phyloP scores from a whole-genome alignment of 2,329 filamentous ascomycete species.

The Colletotrichum chrysophilum region DNA sequence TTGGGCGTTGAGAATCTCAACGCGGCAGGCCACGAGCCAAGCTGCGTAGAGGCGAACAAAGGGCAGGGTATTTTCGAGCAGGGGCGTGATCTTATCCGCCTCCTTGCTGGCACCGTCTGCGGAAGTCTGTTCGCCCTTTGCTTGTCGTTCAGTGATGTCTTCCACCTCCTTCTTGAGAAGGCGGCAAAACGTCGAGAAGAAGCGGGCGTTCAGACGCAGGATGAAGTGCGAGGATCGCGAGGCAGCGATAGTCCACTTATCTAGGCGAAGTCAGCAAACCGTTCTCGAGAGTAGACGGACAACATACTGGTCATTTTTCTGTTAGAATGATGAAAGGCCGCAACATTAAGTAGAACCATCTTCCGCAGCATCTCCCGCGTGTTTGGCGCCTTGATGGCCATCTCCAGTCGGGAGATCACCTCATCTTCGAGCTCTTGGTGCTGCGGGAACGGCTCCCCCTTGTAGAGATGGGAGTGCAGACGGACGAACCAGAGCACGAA shows the following conservation, averaged over 20 bases:
- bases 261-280: conserved; percentile 29
- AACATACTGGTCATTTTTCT: conserved; percentile 56
- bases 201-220: conserved; percentile 79
- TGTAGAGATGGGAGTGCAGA: conserved; percentile 84
- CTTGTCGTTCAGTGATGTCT: conserved; percentile 43
- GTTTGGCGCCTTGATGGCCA: conserved; percentile 72
- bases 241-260: conserved; percentile 49
- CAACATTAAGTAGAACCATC: conserved; percentile 85
- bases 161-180: conserved; percentile 74
- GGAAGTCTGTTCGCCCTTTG: conserved; percentile 30
- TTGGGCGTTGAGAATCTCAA: conserved; percentile 51
- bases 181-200: conserved; percentile 74
- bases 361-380: conserved; percentile 73
- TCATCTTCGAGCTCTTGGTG: conserved; percentile 86
- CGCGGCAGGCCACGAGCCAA: conserved; percentile 55
- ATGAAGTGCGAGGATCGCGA: conserved; percentile 67
- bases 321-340: conserved; percentile 77
- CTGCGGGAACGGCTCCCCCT: conserved; percentile 74
- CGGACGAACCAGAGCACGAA: conserved; percentile 84
- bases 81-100: conserved; percentile 37
- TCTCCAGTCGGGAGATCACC: conserved; percentile 78
- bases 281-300: neutral
- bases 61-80: conserved; percentile 51
- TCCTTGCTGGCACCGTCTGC: conserved; percentile 23
- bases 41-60: conserved; percentile 58